Conservation (phyloP, 176 grass and related monocot genomes). For the Triticum turgidum region DNA sequence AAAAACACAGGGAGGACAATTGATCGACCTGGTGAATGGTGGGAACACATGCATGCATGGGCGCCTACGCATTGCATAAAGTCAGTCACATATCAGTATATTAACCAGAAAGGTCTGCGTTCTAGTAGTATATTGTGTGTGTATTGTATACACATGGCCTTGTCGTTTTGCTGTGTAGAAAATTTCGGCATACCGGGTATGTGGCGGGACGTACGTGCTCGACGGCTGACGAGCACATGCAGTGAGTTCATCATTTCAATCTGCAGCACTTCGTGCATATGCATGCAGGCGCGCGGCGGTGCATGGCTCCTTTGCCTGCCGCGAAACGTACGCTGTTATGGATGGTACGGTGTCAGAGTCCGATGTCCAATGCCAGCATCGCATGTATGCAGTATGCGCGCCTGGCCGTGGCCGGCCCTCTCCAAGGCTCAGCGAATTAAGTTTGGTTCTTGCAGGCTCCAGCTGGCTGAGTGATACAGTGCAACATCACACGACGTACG, state of each 20-base stretch:
- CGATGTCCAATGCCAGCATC: no score
- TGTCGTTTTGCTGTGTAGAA: conserved; percentile 21
- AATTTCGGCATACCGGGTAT: background rate
- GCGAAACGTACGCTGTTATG: no score
- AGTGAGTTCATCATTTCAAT: background rate
- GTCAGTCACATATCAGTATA: background rate
- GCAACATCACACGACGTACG: background rate
- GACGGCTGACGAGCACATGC: background rate
- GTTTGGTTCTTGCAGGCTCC: background rate
- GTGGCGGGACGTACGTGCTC: background rate
- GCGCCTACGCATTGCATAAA: background rate
- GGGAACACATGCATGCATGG: background rate
- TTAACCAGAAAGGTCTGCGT: background rate
- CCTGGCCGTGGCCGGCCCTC: no score
- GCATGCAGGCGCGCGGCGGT: no score
- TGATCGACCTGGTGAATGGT: background rate
- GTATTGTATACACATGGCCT: background rate
- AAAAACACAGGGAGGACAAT: background rate
- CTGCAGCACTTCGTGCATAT: background rate
- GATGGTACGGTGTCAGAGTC: no score
- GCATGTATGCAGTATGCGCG: no score
- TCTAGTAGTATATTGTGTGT: no score
- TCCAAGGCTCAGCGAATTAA: background rate
- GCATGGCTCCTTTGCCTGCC: no score
- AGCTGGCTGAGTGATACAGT: background rate